These are phyloP conservation scores for Aristolochia contorta DNA, from an alignment of 164 flowering plant genomes.

Conservation along the genomic window DNA sequence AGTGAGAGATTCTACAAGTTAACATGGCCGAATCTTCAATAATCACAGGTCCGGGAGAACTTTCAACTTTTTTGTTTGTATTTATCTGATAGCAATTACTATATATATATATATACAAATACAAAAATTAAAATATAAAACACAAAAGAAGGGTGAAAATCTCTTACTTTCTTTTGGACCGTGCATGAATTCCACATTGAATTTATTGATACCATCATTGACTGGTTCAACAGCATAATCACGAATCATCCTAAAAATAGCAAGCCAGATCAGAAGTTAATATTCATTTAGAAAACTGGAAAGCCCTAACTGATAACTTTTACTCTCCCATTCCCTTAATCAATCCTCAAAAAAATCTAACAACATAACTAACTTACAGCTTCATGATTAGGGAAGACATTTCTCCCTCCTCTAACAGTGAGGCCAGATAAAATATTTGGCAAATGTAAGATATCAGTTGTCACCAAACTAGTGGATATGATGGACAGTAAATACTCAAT, in stretches of 20 bases:
- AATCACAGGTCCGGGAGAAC: too few species aligned
- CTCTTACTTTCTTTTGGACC: slow-evolving; percentile 91
- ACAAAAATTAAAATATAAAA: slow-evolving; percentile 1
- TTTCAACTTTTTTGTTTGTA: too few species aligned
- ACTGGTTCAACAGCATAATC: slow-evolving; percentile 78
- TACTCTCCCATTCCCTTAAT: background rate
- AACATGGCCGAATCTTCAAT: too few species aligned
- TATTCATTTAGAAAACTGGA: background rate
- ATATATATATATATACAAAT: background rate
- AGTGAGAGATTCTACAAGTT: too few species aligned
- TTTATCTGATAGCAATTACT: background rate
- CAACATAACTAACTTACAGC: slow-evolving; percentile 21
- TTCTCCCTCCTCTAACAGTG: background rate
- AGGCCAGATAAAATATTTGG: too few species aligned
- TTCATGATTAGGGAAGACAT: slow-evolving; percentile 51
- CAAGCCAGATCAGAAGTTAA: background rate
- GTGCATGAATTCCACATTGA: slow-evolving; percentile 84
- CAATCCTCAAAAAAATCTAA: background rate
- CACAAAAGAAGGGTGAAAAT: background rate
- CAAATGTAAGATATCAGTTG: too few species aligned
- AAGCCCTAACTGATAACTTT: background rate
- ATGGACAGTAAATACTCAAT: too few species aligned
- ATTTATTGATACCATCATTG: slow-evolving; percentile 80
- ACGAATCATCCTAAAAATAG: too few species aligned
- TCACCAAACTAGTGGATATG: too few species aligned